A percentile compares a stretch with the other conserved stretches of the same genome.
Conservation (phyloP, 129 eudicot genomes). For the Sambucus nigra region DNA sequence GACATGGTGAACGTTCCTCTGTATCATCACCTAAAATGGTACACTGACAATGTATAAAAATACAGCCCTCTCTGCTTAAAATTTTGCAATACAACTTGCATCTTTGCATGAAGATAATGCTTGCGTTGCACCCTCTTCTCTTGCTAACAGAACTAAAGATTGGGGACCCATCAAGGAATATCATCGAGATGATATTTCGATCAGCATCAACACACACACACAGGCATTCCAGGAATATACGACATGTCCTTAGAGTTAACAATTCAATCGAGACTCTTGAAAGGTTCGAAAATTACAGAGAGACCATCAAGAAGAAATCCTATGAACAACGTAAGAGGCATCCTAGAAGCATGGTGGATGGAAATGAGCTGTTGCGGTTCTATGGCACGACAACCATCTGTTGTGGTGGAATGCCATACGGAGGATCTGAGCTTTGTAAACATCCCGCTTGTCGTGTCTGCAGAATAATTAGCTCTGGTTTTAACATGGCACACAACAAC, state of each 20-base stretch:
- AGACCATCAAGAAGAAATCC: slow-evolving; percentile 30
- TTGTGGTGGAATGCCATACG: slow-evolving; percentile 11
- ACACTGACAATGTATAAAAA: no score
- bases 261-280: slow-evolving; percentile 33
- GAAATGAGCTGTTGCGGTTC: slow-evolving; percentile 43
- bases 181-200: slow-evolving; percentile 39
- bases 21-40: no score
- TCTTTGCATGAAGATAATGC: no score
- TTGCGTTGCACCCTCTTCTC: background rate
- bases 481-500: slow-evolving; percentile 10
- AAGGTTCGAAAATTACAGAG: slow-evolving; percentile 37
- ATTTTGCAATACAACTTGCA: no score
- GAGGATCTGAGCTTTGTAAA: slow-evolving; percentile 20
- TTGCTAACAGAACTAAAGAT: slow-evolving; percentile 22
- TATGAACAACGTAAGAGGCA: slow-evolving; percentile 18
- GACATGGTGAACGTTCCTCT: no score
- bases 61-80: no score
- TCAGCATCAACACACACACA: slow-evolving; percentile 17
- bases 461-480: slow-evolving; percentile 24
- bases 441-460: slow-evolving; percentile 30
- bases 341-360: slow-evolving; percentile 47
- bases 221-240: slow-evolving; percentile 21
- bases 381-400: slow-evolving; percentile 26
- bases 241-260: slow-evolving; percentile 26
- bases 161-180: slow-evolving; percentile 41